Base-by-base conservation (phyloP, 2,329 filamentous ascomycete species). In the Lizonia empirigonia region DNA sequence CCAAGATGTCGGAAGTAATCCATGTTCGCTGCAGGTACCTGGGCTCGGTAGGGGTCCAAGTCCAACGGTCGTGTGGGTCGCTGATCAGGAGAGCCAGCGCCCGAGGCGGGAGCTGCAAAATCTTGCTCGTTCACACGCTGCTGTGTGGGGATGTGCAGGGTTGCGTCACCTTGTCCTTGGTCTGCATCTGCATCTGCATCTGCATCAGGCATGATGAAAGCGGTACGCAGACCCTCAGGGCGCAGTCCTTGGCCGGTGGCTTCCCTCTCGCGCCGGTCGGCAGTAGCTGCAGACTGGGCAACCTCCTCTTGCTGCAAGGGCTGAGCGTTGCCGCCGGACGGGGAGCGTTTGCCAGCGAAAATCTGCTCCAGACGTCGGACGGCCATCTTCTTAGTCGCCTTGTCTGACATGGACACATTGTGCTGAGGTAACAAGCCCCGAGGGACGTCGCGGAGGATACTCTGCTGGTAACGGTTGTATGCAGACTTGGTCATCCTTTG, bases 341-440 rank as follows among this genome's bases (percentile, higher is more conserved):
- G 68, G 37, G 73, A 78, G 67, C 65, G 76, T 64, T 87, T 89
- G 2, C 90, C 90, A 0, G 89, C 91, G 55, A 94, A 95, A 1
- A 95, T 79, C 56, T 92, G 88, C 64, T 95, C 90, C 5, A 95
- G 71, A 2, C 89, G 82, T 45, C 84, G 82, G 2, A 93, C 90
- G 0, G 93, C 87, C 16, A 91, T 67, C 66, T 86, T 90, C 76
- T 90, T 91, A 75, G 85, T 90, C 5, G 88, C 82, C 58, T 84
- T 86, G 12, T 93, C 89, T 0, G 85, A 85, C 82, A 91, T 83
- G 0, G 77, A 69, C 12, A 67, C 69, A 19, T 80, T 76, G 34
- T 82, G 79, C 9, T 82, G 81, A 0, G 88, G 87, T 29, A 90
- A 78, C 0, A 91, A 67, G 0, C 86, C 85, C 55, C 85, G 81